These are phyloP conservation scores for Metschnikowia chrysomelidarum DNA, from an alignment of 805 yeast species.

Conservation along the genomic window DNA sequence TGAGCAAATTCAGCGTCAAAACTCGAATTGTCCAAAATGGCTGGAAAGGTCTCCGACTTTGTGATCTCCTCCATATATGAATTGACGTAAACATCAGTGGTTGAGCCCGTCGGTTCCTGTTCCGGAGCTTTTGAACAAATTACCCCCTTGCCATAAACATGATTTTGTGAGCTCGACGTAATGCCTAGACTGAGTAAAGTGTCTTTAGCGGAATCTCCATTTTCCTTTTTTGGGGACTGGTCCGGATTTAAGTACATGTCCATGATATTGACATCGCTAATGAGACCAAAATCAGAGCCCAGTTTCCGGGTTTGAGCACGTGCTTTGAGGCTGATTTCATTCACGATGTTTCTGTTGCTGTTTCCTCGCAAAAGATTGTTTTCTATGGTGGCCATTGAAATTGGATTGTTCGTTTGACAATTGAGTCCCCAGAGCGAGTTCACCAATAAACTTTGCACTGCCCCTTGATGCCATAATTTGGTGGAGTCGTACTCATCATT, in stretches of 20 bases:
- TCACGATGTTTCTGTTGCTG: slow-evolving; percentile 47
- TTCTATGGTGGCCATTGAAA: slow-evolving; percentile 45
- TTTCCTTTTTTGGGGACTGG: slow-evolving; percentile 2
- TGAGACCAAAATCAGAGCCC: slow-evolving; percentile 9
- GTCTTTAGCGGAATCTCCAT: slow-evolving; percentile 3
- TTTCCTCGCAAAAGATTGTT: slow-evolving; percentile 42
- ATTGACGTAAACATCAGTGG: slow-evolving; percentile 12
- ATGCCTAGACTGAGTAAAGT: slow-evolving; percentile 1
- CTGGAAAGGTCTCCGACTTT: slow-evolving; percentile 30
- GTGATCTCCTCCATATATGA: slow-evolving; percentile 22
- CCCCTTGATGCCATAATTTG: slow-evolving; percentile 44
- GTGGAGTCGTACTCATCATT: slow-evolving; percentile 11
- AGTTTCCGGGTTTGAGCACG: neutral
- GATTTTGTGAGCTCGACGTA: neutral
- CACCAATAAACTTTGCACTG: slow-evolving; percentile 29
- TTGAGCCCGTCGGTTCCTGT: neutral
- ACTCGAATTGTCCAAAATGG: slow-evolving; percentile 11
- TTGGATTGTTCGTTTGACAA: slow-evolving; percentile 32
- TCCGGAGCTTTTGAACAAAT: slow-evolving; percentile 2
- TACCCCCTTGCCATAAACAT: neutral
- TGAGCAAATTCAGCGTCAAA: slow-evolving; percentile 26
- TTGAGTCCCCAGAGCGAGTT: slow-evolving; percentile 45
- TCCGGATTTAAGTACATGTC: slow-evolving; percentile 15
- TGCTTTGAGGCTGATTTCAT: slow-evolving; percentile 26
- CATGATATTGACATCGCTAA: slow-evolving; percentile 17